Evolutionary conservation across 108 stramenopile genomes (phyloP).

Genomic region (Cyclotella choctawhatcheeana): DNA sequence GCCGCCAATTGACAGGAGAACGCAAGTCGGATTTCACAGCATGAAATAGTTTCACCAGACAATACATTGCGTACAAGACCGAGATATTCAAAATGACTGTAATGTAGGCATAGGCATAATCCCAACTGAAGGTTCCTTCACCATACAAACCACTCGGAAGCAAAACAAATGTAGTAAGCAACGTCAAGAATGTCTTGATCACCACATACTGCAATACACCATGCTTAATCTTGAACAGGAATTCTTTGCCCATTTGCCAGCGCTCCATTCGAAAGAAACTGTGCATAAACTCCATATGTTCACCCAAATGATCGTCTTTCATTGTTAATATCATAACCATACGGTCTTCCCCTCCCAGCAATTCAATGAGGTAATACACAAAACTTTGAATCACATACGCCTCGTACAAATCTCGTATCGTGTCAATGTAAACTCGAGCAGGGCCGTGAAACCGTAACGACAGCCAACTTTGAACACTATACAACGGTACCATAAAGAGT

Average conservation of each 20-base stretch:
- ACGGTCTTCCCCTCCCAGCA: slow-evolving; percentile 72
- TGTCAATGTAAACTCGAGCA: slow-evolving; percentile 60
- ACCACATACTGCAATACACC: slow-evolving; percentile 97
- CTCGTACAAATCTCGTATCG: slow-evolving; percentile 78
- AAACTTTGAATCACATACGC: slow-evolving; percentile 82
- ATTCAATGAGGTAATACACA: slow-evolving; percentile 71
- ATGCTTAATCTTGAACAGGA: slow-evolving; percentile 86
- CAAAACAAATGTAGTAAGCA: slow-evolving; percentile 75
- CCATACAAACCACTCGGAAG: slow-evolving; percentile 74
- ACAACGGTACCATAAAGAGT: slow-evolving; percentile 85
- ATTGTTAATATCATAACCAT: slow-evolving; percentile 62
- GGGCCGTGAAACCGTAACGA: slow-evolving; percentile 57
- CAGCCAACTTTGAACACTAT: slow-evolving; percentile 65
- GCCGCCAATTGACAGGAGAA: slow-evolving; percentile 85
- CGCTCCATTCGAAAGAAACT: slow-evolving; percentile 56
- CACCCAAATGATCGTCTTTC: slow-evolving; percentile 58
- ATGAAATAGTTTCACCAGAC: slow-evolving; percentile 92
- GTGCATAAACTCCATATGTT: slow-evolving; percentile 55
- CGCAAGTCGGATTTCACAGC: slow-evolving; percentile 78
- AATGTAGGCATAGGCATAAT: slow-evolving; percentile 78
- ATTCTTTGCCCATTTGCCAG: slow-evolving; percentile 85
- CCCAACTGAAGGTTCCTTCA: slow-evolving; percentile 75
- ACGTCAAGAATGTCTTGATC: slow-evolving; percentile 72
- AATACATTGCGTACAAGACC: slow-evolving; percentile 94
- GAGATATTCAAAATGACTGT: slow-evolving; percentile 79